A percentile compares a stretch with the other conserved stretches of the same genome.
Evolutionary conservation across 2,329 filamentous ascomycete species (phyloP).

Genomic region (Aureobasidium sp.): DNA sequence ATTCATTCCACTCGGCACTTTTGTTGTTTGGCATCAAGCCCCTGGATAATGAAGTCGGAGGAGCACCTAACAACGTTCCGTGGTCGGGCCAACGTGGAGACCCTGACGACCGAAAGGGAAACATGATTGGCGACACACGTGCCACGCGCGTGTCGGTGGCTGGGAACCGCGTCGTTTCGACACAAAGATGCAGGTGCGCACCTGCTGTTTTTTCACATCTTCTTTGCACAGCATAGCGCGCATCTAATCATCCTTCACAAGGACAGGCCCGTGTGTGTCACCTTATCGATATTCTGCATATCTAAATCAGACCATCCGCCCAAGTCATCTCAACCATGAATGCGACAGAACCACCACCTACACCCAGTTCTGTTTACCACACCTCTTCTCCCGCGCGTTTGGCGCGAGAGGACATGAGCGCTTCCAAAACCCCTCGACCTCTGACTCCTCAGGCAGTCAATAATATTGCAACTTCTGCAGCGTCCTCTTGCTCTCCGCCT

Average conservation of each 20-base stretch:
- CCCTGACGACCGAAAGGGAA: neutral
- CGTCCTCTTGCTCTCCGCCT: conserved; percentile 39
- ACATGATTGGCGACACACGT: neutral
- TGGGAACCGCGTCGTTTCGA: neutral
- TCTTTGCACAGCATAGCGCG: conserved; percentile 9
- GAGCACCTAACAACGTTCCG: neutral
- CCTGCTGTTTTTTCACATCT: neutral
- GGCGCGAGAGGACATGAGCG: neutral
- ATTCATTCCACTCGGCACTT: conserved; percentile 7
- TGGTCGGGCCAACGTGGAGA: neutral
- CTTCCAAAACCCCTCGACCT: neutral
- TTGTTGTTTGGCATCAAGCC: conserved; percentile 5
- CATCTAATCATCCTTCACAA: neutral
- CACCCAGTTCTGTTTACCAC: neutral
- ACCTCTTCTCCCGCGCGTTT: neutral
- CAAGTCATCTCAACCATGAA: neutral
- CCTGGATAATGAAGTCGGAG: conserved; percentile 9
- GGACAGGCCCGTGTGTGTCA: neutral
- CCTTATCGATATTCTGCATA: neutral
- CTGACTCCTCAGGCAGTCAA: neutral
- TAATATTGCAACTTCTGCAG: conserved; percentile 18
- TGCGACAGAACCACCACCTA: neutral
- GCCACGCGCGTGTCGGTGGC: neutral
- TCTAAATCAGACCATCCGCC: too few species aligned
- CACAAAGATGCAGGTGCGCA: neutral